A percentile compares a stretch with the other conserved stretches of the same genome.
Evolutionary conservation across 345 rosid genomes (phyloP).

Genomic region (Eucalyptus microcorys): DNA sequence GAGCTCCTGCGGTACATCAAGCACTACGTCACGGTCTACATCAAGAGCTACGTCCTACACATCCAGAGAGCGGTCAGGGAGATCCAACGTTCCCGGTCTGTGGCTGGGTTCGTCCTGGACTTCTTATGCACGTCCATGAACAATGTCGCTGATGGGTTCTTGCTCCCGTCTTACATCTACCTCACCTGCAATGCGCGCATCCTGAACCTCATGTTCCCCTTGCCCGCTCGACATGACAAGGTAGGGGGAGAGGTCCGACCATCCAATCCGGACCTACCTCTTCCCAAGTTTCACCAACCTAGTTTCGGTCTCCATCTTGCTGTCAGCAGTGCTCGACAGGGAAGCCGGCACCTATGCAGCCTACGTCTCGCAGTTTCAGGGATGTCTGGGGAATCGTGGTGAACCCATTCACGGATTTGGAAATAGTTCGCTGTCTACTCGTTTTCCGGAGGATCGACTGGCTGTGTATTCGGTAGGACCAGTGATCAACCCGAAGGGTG

Average conservation of each 20-base stretch:
- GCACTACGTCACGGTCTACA: neutral
- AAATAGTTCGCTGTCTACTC: slow-evolving; percentile 10
- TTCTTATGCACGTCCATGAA: slow-evolving; percentile 30
- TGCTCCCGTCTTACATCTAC: slow-evolving; percentile 37
- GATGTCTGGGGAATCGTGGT: slow-evolving; percentile 26
- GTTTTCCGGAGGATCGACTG: slow-evolving; percentile 2
- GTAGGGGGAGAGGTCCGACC: neutral
- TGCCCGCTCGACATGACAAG: slow-evolving; percentile 8
- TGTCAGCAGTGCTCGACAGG: slow-evolving; percentile 3
- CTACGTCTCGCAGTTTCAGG: slow-evolving; percentile 10
- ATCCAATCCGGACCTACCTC: neutral
- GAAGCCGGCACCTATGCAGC: slow-evolving; percentile 13
- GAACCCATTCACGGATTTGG: slow-evolving; percentile 21
- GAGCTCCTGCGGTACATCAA: slow-evolving; percentile 2
- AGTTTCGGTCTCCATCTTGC: slow-evolving; percentile 18
- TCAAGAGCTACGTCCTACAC: neutral
- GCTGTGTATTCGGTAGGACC: slow-evolving; percentile 26
- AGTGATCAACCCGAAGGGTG: neutral
- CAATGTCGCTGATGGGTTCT: slow-evolving; percentile 13
- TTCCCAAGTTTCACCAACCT: slow-evolving; percentile 20
- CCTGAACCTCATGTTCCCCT: slow-evolving; percentile 19
- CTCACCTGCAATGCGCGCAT: slow-evolving; percentile 15
- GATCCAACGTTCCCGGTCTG: slow-evolving; percentile 1
- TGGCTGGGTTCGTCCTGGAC: slow-evolving; percentile 29
- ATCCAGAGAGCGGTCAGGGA: neutral